Evolutionary conservation across 2,329 filamentous ascomycete genomes (phyloP).

Genomic region (Penicillium sp.): DNA sequence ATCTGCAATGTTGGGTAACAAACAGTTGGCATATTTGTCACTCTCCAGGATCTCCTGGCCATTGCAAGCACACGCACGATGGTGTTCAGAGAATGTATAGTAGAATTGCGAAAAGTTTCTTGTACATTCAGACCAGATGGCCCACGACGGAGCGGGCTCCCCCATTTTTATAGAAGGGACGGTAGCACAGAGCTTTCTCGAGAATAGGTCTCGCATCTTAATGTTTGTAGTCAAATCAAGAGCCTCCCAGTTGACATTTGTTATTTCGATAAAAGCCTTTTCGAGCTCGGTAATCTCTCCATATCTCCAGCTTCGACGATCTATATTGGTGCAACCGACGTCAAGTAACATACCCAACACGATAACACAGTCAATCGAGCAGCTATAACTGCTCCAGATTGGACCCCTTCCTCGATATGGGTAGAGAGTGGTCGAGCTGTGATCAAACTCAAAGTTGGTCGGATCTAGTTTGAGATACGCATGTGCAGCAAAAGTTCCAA

Average conservation of each 20-base stretch:
- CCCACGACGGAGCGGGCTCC: slow-evolving; percentile 11
- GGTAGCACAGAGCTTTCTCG: slow-evolving; percentile 6
- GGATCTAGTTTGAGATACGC: slow-evolving; percentile 17
- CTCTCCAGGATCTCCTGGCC: neutral
- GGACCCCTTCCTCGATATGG: slow-evolving; percentile 35
- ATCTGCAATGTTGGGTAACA: slow-evolving; percentile 10
- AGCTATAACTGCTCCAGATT: slow-evolving; percentile 22
- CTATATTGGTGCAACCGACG: slow-evolving; percentile 35
- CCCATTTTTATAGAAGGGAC: slow-evolving; percentile 10
- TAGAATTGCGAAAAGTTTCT: slow-evolving; percentile 31
- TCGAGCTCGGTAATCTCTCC: slow-evolving; percentile 16
- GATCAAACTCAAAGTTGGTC: slow-evolving; percentile 14
- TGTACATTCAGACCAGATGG: slow-evolving; percentile 26
- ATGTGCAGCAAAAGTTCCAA: slow-evolving; percentile 15
- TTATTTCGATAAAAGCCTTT: slow-evolving; percentile 28
- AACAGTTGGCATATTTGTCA: neutral
- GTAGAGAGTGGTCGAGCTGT: slow-evolving; percentile 4
- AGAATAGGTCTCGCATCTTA: slow-evolving; percentile 22
- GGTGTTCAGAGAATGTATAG: slow-evolving; percentile 13
- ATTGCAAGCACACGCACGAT: slow-evolving; percentile 1
- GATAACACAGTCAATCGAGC: slow-evolving; percentile 33
- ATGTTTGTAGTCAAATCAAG: slow-evolving; percentile 11
- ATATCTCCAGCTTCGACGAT: slow-evolving; percentile 22
- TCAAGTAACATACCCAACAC: slow-evolving; percentile 38
- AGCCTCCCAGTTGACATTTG: slow-evolving; percentile 32